phyloP scores from a whole-genome alignment of 371 early-diverging fungal genomes.

The Actinomortierella wolfii region DNA sequence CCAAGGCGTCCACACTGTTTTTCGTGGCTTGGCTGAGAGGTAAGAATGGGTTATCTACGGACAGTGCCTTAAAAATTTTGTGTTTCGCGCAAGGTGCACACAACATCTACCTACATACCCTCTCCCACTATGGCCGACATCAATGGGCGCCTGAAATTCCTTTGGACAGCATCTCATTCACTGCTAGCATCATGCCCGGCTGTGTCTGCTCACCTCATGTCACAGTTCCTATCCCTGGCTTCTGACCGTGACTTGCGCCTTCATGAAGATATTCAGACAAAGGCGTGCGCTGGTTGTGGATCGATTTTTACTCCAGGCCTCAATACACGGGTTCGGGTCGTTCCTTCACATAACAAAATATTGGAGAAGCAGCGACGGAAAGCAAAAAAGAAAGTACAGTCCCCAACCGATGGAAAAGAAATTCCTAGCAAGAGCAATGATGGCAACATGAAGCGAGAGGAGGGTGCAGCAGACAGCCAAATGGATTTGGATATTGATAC shows the following conservation, averaged over 20 bases:
- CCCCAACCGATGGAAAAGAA: slow-evolving; percentile 12
- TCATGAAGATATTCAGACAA: slow-evolving; percentile 39
- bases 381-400: slow-evolving; percentile 11
- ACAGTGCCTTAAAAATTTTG: too few species aligned
- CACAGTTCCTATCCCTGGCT: slow-evolving; percentile 29
- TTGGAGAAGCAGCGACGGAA: slow-evolving; percentile 14
- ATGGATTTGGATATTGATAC: not conserved
- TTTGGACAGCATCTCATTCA: slow-evolving; percentile 40
- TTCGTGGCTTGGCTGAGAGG: too few species aligned
- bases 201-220: slow-evolving; percentile 37
- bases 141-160: slow-evolving; percentile 34
- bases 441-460: not conserved
- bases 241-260: slow-evolving; percentile 26
- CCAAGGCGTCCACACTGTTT: too few species aligned
- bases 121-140: slow-evolving; percentile 22
- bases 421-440: not conserved
- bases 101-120: too few species aligned
- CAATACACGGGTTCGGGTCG: slow-evolving; percentile 27
- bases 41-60: too few species aligned
- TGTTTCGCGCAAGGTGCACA: too few species aligned
- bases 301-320: slow-evolving; percentile 41
- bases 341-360: slow-evolving; percentile 15
- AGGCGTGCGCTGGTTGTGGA: slow-evolving; percentile 37
- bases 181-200: slow-evolving; percentile 22
- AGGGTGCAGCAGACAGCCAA: not conserved